These are phyloP conservation scores for Tagetes patula DNA, from an alignment of 129 eudicot species.

Conservation along the genomic window DNA sequence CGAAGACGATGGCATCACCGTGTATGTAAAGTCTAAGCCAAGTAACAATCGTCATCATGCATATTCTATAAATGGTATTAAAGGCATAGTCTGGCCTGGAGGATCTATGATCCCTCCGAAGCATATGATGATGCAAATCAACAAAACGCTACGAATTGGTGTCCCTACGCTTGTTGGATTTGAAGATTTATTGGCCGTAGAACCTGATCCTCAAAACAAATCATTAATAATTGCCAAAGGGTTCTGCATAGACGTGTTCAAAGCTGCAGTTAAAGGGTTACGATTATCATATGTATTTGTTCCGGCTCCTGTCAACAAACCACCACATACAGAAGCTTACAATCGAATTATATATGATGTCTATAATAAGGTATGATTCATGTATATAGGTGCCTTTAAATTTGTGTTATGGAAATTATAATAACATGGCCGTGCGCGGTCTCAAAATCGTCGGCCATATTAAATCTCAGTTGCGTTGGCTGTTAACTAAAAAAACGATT, in stretches of 20 bases:
- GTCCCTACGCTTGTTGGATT: conserved; percentile 10
- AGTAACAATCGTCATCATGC: neutral
- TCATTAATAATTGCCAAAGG: neutral
- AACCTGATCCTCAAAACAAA: neutral
- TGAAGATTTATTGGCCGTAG: neutral
- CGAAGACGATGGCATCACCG: neutral
- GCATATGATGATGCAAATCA: neutral
- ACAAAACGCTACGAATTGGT: neutral
- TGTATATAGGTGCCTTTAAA: neutral
- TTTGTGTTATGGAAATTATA: neutral
- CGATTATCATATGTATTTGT: conserved; percentile 3
- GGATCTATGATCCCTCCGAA: neutral
- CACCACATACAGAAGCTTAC: neutral
- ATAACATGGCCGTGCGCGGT: too few relatives aligned
- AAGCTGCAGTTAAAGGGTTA: neutral
- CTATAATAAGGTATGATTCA: conserved; percentile 11
- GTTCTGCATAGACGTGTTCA: conserved; percentile 12
- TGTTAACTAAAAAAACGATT: too few relatives aligned
- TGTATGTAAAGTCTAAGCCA: neutral
- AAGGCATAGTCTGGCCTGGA: conserved; percentile 6
- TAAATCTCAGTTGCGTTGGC: too few relatives aligned
- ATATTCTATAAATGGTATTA: neutral
- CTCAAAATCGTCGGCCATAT: too few relatives aligned
- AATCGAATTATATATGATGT: neutral
- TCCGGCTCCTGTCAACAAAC: neutral